Evolutionary conservation across 2,329 filamentous ascomycete species (phyloP).

Genomic region (Botryotinia calthae): DNA sequence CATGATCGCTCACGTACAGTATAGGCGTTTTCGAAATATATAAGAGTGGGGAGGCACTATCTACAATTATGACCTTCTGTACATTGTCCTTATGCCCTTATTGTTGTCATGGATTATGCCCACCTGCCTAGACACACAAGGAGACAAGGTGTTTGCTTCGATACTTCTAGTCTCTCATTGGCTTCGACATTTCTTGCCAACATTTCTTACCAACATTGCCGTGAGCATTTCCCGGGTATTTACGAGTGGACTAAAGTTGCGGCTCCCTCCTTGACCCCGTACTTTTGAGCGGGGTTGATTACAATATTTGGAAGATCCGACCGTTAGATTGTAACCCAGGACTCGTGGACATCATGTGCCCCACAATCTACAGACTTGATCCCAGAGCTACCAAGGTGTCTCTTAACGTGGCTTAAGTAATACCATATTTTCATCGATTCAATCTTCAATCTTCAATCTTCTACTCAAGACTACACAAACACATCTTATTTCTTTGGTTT

Average conservation of each 20-base stretch:
- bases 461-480: not conserved
- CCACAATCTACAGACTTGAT: not conserved
- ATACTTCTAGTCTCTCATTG: not conserved
- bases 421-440: not conserved
- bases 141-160: not conserved
- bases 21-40: too few species aligned
- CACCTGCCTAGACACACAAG: not conserved
- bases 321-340: not conserved
- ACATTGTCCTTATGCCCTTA: not conserved
- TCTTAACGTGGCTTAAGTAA: not conserved
- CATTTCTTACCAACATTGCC: not conserved
- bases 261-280: not conserved
- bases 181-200: not conserved
- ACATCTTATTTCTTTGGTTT: not conserved
- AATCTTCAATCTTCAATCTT: not conserved
- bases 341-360: too few species aligned
- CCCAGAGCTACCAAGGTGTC: not conserved
- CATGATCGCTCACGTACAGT: too few species aligned
- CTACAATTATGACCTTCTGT: too few species aligned
- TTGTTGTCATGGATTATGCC: not conserved
- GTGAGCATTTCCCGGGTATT: not conserved
- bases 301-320: not conserved
- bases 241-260: not conserved
- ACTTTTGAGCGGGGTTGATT: not conserved
- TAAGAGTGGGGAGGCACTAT: too few species aligned